Evolutionary conservation across 1,284 basidiomycete species (phyloP), one percentile per base, ranked within the genome.

Genomic region (Sporisorium exsertum): DNA sequence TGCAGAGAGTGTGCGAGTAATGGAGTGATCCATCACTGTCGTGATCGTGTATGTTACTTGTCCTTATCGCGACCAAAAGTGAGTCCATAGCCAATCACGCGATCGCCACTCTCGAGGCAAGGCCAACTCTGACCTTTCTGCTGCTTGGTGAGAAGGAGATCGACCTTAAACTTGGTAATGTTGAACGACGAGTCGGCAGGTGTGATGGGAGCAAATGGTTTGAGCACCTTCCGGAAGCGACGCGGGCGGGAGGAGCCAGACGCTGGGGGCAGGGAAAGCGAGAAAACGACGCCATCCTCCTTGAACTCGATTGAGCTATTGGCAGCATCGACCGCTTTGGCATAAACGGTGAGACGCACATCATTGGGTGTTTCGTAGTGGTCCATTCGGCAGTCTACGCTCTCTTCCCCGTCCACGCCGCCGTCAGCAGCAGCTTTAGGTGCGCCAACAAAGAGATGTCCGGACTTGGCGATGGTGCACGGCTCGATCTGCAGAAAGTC

Each of bases 281-380:
- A 79, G 37, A 83, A 77, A 54, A 70, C 61, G 13, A 82, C 76
- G 49, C 72, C 61, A 5, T 81, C 75, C 1, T 78, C 61, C 6
- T 68, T 49, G 37, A 85, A 66, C 9, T 72, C 66, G 62, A 85
- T 79, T 15, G 64, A 66, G 61, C 74, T 78, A 40, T 77, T 59
- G 22, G 62, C 71, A 12, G 73, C 54, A 26, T 81, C 76, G 6
- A 82, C 80, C 0, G 68, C 74, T 27, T 83, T 82, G 37, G 83
- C 81, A 51, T 83, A 85, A 24, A 85, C 79, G 1, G 81, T 84
- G 18, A 85, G 67, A 13, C 77, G 73, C 5, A 85, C 65, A 35
- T 84, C 81, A 49, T 60, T 72, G 15, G 83, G 84, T 3, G 84
- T 85, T 62, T 85, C 83, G 64, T 84, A 85, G 63, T 84, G 83